These are phyloP conservation scores for Aspergillus texensis DNA, from an alignment of 2,329 filamentous ascomycete species.

Conservation along the genomic window DNA sequence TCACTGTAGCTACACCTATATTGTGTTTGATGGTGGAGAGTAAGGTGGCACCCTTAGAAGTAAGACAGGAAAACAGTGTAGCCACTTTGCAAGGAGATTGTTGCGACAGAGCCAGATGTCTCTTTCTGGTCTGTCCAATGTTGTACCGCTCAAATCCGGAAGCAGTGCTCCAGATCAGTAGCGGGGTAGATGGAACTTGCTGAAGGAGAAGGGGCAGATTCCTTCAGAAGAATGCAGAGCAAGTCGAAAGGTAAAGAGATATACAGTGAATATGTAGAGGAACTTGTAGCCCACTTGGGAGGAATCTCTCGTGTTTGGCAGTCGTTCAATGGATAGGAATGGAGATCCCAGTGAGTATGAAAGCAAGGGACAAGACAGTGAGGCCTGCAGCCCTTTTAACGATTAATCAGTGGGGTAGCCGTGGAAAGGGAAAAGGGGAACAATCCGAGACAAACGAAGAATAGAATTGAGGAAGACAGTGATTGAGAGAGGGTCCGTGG, in stretches of 20 bases:
- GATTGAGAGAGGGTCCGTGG: neutral
- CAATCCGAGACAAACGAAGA: slow-evolving; percentile 16
- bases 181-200: neutral
- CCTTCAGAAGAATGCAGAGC: neutral
- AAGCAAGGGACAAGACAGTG: neutral
- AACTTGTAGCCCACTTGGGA: neutral
- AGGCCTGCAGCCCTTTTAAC: neutral
- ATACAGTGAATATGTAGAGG: neutral
- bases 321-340: neutral
- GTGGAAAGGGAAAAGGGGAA: neutral
- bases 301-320: neutral
- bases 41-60: neutral
- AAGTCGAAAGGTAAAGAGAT: neutral
- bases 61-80: neutral
- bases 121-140: neutral
- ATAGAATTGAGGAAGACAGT: slow-evolving; percentile 14
- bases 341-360: neutral
- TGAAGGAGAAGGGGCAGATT: neutral
- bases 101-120: neutral
- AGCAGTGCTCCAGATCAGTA: neutral
- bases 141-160: neutral
- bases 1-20: slow-evolving; percentile 15
- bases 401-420: neutral
- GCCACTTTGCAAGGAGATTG: neutral
- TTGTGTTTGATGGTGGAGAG: neutral